phyloP scores from a whole-genome alignment of 352 stramenopile genomes.

The Phytophthora meadii region DNA sequence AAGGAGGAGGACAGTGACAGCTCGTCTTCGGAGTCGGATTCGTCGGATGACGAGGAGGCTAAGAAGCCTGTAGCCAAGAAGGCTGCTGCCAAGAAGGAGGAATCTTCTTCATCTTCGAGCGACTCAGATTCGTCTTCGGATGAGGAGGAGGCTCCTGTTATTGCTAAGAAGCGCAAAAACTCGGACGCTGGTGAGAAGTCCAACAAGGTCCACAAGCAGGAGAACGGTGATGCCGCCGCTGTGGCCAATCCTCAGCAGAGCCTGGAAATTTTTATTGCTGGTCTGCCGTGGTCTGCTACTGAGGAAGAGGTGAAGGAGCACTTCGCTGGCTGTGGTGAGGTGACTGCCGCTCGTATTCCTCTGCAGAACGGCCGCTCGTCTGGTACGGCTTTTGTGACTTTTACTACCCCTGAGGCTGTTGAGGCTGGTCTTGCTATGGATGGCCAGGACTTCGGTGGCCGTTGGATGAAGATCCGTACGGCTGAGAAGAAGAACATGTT shows the following conservation, averaged over 20 bases:
- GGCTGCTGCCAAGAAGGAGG: slow-evolving; percentile 47
- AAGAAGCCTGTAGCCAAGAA: slow-evolving; percentile 44
- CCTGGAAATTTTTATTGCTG: slow-evolving; percentile 91
- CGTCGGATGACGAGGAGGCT: slow-evolving; percentile 51
- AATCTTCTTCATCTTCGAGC: slow-evolving; percentile 40
- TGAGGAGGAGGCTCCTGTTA: slow-evolving; percentile 73
- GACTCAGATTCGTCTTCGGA: slow-evolving; percentile 70
- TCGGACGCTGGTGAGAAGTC: slow-evolving; percentile 66
- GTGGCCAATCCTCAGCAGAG: slow-evolving; percentile 55
- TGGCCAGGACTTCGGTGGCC: slow-evolving; percentile 93
- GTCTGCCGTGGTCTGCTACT: slow-evolving; percentile 95
- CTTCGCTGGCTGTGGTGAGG: slow-evolving; percentile 93
- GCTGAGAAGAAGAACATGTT: slow-evolving; percentile 86
- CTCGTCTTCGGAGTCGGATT: slow-evolving; percentile 45
- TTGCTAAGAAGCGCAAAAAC: slow-evolving; percentile 88
- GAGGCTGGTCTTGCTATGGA: slow-evolving; percentile 92
- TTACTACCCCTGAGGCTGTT: slow-evolving; percentile 73
- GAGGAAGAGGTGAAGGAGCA: slow-evolving; percentile 96
- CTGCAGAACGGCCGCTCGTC: slow-evolving; percentile 90
- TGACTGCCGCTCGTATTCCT: slow-evolving; percentile 86
- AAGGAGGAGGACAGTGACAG: slow-evolving; percentile 50
- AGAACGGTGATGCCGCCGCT: slow-evolving; percentile 66
- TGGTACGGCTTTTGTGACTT: slow-evolving; percentile 97
- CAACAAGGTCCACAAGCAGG: slow-evolving; percentile 82
- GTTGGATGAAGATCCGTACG: slow-evolving; percentile 97